Evolutionary conservation across 1,139 yeast species (phyloP), one percentile per base, ranked within the genome.

Genomic region (Sugiyamaella grinbergsii): DNA sequence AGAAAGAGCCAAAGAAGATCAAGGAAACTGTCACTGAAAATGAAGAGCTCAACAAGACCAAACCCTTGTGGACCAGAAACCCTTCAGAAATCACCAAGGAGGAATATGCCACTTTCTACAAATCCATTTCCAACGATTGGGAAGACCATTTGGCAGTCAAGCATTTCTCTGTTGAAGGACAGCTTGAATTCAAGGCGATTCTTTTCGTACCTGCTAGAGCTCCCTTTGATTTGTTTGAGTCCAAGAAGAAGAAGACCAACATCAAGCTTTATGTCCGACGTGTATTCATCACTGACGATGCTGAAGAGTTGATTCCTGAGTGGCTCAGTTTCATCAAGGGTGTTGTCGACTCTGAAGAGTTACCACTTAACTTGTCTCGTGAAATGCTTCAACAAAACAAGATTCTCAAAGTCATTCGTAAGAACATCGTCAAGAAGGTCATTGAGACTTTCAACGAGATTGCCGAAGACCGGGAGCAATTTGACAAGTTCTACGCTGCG

Each of bases 101-200:
- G 62, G 99, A 94, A 78, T 94, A 94, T 82, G 93, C 94, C 70
- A 95, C 98, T 58, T 94, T 94, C 87, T 94, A 94, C 87, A 94
- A 94, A 81, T 89, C 98, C 50, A 93, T 94, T 69, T 91, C 98
- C 54, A 94, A 94, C 77, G 99, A 94, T 76, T 94, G 98, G 98
- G 98, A 93, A 80, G 98, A 93, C 73, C 99, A 97, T 77, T 83
- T 93, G 73, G 98, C 98, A 62, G 98, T 93, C 65, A 94, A 94
- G 83, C 99, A 94, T 79, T 94, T 94, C 80, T 89, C 97, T 51
- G 99, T 94, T 71, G 99, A 94, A 80, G 99, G 99, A 82, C 98
- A 94, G 80, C 84, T 94, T 69, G 99, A 94, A 79, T 94, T 94
- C 83, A 90, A 87, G 80, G 98, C 98, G 59, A 93, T 94, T 70